Evolutionary conservation across 371 early-diverging fungal genomes (phyloP).

Genomic region (Mucor sp.): DNA sequence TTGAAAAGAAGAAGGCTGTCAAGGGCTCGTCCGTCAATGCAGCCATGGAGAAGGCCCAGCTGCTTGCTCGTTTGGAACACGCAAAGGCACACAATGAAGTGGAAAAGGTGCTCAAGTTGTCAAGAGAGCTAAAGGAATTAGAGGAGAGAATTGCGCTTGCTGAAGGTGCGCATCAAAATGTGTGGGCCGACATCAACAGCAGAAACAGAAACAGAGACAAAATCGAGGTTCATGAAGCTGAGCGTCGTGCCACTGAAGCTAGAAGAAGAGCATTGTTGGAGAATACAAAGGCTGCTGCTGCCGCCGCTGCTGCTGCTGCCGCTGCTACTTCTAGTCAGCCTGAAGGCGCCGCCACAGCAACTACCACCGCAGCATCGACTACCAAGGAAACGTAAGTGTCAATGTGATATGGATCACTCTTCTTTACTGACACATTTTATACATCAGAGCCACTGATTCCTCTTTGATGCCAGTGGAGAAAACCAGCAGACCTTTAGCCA

Average conservation of each 20-base stretch:
- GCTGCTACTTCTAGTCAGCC: not conserved
- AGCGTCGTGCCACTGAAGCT: constrained; percentile 26
- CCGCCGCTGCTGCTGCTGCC: constrained; percentile 7
- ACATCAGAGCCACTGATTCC: constrained; percentile 14
- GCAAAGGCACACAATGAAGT: constrained; percentile 37
- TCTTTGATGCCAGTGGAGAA: constrained; percentile 5
- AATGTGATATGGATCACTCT: not conserved
- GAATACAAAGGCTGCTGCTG: constrained; percentile 19
- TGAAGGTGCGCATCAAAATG: constrained; percentile 36
- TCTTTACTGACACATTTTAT: not conserved
- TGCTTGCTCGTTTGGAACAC: constrained; percentile 41
- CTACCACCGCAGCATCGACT: not conserved
- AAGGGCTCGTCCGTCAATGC: constrained; percentile 48
- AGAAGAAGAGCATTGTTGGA: constrained; percentile 33
- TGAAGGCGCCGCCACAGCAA: constrained; percentile 3
- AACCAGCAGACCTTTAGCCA: constrained; percentile 9
- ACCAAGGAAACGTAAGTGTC: constrained; percentile 11
- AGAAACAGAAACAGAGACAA: constrained; percentile 44
- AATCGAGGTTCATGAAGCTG: constrained; percentile 42
- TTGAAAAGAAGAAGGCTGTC: constrained; percentile 58
- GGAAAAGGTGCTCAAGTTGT: constrained; percentile 28
- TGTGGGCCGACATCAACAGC: constrained; percentile 58
- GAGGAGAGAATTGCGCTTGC: constrained; percentile 32
- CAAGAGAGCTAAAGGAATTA: constrained; percentile 33
- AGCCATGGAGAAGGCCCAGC: constrained; percentile 57